A percentile compares a stretch with the other conserved stretches of the same genome.
These are phyloP conservation scores for Yamadazyma friedrichii DNA, from an alignment of 1,139 yeast genomes.

Conservation along the genomic window DNA sequence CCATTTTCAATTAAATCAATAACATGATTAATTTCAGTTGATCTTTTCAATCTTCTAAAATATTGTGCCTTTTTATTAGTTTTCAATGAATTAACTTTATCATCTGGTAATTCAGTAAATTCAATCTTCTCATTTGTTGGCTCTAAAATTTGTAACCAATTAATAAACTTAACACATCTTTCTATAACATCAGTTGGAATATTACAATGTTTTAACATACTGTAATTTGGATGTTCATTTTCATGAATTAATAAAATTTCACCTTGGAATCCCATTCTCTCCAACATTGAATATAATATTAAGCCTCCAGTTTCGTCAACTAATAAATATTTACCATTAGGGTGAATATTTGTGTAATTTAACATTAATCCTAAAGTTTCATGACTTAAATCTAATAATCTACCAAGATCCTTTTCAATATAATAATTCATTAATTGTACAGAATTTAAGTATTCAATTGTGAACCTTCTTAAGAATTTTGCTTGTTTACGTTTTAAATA, in stretches of 20 bases:
- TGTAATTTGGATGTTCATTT: constrained; percentile 85
- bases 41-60: constrained; percentile 60
- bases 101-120: constrained; percentile 50
- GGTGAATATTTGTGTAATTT: constrained; percentile 75
- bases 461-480: constrained; percentile 83
- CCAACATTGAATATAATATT: constrained; percentile 78
- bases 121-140: constrained; percentile 64
- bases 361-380: constrained; percentile 78
- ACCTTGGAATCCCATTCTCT: constrained; percentile 86
- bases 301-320: constrained; percentile 93
- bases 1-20: constrained; percentile 50
- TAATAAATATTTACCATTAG: constrained; percentile 86
- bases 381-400: constrained; percentile 78
- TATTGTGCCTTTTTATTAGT: constrained; percentile 66
- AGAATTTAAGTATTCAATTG: constrained; percentile 76
- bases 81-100: constrained; percentile 55
- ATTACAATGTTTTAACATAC: constrained; percentile 66
- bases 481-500: constrained; percentile 88
- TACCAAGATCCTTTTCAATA: constrained; percentile 66
- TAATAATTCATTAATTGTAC: constrained; percentile 74
- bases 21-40: constrained; percentile 51
- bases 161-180: constrained; percentile 64
- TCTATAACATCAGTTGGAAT: constrained; percentile 53
- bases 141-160: constrained; percentile 76
- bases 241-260: constrained; percentile 78